Evolutionary conservation across 495 filamentous ascomycete genomes (phyloP).

Genomic region (Neurospora sp.): DNA sequence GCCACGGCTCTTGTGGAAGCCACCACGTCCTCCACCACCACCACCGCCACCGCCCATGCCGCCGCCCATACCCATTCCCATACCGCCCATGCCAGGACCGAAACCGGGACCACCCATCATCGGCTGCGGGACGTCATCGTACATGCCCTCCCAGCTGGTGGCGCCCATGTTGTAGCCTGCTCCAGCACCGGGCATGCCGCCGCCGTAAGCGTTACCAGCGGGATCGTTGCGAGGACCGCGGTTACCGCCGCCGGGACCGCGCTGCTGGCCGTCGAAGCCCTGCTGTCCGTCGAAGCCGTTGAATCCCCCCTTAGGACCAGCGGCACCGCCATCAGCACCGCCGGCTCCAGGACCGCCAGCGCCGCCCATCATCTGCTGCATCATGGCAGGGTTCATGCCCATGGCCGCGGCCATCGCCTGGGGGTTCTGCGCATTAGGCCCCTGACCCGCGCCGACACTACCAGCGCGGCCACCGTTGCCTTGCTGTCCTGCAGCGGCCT

Average conservation of each 20-base stretch:
- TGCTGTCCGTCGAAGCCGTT: conserved; percentile 48
- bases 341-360: conserved; percentile 19
- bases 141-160: conserved; percentile 97
- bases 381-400: conserved; percentile 69
- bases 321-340: conserved; percentile 18
- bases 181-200: conserved; percentile 20
- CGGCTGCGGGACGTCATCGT: conserved; percentile 92
- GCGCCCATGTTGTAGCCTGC: conserved; percentile 28
- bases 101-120: conserved; percentile 45
- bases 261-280: conserved; percentile 62
- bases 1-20: conserved; percentile 27
- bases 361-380: conserved; percentile 71
- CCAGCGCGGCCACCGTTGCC: conserved; percentile 24
- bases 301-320: conserved; percentile 30
- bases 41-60: conserved; percentile 40
- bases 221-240: conserved; percentile 23
- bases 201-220: conserved; percentile 16
- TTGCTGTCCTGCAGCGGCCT: conserved; percentile 6
- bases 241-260: conserved; percentile 20
- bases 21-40: conserved; percentile 43
- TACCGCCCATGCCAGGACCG: conserved; percentile 33
- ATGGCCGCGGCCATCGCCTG: conserved; percentile 38
- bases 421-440: background rate
- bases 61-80: conserved; percentile 42
- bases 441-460: conserved; percentile 12